Conservation (phyloP, 805 yeast species). For the Tetrapisispora taiwanensis region DNA sequence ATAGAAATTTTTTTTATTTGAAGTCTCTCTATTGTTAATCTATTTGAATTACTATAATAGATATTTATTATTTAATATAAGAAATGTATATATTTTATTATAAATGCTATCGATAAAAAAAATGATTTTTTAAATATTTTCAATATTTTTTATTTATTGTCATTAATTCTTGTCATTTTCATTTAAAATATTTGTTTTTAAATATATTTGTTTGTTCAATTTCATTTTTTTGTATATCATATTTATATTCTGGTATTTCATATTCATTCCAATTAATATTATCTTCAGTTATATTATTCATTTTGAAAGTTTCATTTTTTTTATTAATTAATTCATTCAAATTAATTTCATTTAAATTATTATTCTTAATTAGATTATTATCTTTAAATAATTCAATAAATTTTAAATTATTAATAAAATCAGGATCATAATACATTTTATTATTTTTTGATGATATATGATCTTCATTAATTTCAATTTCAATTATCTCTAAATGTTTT, state of each 20-base stretch:
- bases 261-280: slow-evolving; percentile 6
- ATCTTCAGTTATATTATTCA: neutral
- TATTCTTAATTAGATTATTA: neutral
- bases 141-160: too few species aligned
- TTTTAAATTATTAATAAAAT: slow-evolving; percentile 22
- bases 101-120: too few species aligned
- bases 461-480: slow-evolving; percentile 31
- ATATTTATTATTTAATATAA: too few species aligned
- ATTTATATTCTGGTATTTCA: slow-evolving; percentile 10
- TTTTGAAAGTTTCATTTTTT: too few species aligned
- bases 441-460: slow-evolving; percentile 15
- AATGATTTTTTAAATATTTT: too few species aligned
- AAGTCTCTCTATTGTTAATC: too few species aligned
- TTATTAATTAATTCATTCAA: neutral
- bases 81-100: too few species aligned
- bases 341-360: slow-evolving; percentile 4
- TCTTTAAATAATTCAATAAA: slow-evolving; percentile 4
- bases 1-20: too few species aligned
- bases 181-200: slow-evolving; percentile 6
- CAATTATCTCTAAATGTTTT: slow-evolving; percentile 43
- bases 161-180: too few species aligned
- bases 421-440: slow-evolving; percentile 30
- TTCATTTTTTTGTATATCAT: slow-evolving; percentile 14
- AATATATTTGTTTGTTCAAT: slow-evolving; percentile 14
- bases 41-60: too few species aligned